A percentile compares a stretch with the other conserved stretches of the same genome.
phyloP scores from a whole-genome alignment of 2,329 filamentous ascomycete species.

The Phialophora chinensis region DNA sequence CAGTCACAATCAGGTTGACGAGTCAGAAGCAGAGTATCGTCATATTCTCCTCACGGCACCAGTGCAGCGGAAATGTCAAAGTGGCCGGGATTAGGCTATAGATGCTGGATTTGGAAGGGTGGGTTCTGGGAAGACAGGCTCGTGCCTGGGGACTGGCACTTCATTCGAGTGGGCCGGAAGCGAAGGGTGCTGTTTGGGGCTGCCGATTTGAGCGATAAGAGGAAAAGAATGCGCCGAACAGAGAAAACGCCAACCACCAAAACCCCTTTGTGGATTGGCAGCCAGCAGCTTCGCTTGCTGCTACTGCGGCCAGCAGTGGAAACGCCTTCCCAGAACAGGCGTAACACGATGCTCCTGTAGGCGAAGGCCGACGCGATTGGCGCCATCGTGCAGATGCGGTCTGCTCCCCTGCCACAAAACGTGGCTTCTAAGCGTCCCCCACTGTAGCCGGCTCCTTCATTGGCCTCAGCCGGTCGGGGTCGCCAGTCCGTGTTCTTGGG shows the following conservation, averaged over 20 bases:
- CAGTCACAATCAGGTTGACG: conserved; percentile 3
- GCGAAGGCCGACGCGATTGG: conserved; percentile 37
- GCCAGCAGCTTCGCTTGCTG: neutral
- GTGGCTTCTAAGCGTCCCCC: conserved; percentile 21
- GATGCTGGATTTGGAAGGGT: conserved; percentile 33
- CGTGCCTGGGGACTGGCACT: conserved; percentile 6
- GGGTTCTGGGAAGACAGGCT: conserved; percentile 8
- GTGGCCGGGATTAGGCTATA: conserved; percentile 31
- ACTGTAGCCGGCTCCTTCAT: neutral
- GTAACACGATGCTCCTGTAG: conserved; percentile 26
- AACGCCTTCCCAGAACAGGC: conserved; percentile 7
- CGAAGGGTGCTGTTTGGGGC: conserved; percentile 3
- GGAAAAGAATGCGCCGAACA: neutral
- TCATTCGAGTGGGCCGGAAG: conserved; percentile 9
- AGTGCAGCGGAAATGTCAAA: neutral
- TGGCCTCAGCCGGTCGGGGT: conserved; percentile 24
- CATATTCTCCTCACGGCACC: neutral
- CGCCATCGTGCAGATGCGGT: conserved; percentile 37
- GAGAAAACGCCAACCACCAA: neutral
- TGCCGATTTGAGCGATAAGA: conserved; percentile 22
- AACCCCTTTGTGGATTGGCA: neutral
- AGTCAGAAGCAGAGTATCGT: neutral
- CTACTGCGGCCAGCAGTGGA: conserved; percentile 5
- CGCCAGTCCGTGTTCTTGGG: conserved; percentile 14
- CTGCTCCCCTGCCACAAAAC: conserved; percentile 26